Evolutionary conservation across 139 green algal genomes (phyloP), one percentile per base, ranked within the genome.

Genomic region (Chlorella sp.): DNA sequence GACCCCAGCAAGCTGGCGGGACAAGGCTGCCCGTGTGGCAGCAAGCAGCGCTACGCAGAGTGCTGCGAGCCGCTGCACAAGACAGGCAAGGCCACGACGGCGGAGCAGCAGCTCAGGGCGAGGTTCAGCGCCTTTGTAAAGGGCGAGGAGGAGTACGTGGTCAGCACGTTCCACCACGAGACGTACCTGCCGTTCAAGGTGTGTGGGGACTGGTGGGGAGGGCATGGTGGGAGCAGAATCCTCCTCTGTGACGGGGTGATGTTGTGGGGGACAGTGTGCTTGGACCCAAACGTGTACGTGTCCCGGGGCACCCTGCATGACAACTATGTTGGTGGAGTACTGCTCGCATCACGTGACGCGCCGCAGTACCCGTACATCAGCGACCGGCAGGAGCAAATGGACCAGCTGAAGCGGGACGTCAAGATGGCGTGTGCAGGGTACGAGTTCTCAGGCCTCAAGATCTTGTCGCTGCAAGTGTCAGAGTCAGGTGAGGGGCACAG

Each of bases 51-150:
- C 2, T 77, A 77, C 65, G 33, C 32, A 50, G 72, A 77, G 4
- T 77, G 72, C 72, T 77, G 72, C 33, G 49, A 77, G 64, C 72
- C 72, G 1, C 35, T 1, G 61, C 67, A 36, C 36, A 71, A 33
- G 30, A 36, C 20, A 64, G 55, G 55, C 55, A 32, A 27, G n/a
- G n/a, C n/a, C n/a, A n/a, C n/a, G n/a, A n/a, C 42, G 17, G 42
- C 42, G 42, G 10, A 26, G 42, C 42, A 26, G 35, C 59, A 35
- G 70, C 60, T 75, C 59, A 50, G 60, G 1, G 60, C 70, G 5
- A 51, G 71, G 20, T 76, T 76, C 42, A 71, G 33, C 20, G 71
- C 42, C 23, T 76, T 67, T 51, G 62, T 65, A 2, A 76, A 71
- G 49, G 62, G 33, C 42, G 59, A 67, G 35, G 24, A 60, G 31